These are phyloP conservation scores for Poa annua DNA, from an alignment of 176 grass and related monocot species.

Conservation along the genomic window DNA sequence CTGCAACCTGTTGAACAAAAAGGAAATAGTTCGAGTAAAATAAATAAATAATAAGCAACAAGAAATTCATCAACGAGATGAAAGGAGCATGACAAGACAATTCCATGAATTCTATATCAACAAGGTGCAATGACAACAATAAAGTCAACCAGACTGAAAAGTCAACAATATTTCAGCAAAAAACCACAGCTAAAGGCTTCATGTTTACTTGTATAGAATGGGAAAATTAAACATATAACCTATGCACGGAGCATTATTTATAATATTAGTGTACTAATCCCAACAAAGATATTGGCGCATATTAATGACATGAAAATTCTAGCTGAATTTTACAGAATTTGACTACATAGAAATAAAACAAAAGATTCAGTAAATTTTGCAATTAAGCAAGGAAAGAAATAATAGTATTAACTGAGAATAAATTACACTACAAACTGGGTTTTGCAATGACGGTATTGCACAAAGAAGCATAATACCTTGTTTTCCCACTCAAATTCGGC, in stretches of 20 bases:
- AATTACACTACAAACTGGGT: not conserved
- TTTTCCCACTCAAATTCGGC: not conserved
- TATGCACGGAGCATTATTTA: not conserved
- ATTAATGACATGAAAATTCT: not conserved
- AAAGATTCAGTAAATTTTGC: conserved; percentile 6
- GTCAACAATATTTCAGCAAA: not conserved
- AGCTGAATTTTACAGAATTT: not conserved
- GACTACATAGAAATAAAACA: not conserved
- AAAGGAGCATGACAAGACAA: not conserved
- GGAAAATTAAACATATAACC: not conserved
- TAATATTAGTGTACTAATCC: not conserved
- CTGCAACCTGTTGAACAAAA: conserved; percentile 58
- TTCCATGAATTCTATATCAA: not conserved
- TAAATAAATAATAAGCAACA: not conserved
- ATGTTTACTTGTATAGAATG: not conserved
- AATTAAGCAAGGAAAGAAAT: not conserved
- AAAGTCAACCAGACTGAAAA: not conserved
- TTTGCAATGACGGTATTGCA: not conserved
- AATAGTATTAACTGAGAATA: not conserved
- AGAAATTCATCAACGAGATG: not conserved
- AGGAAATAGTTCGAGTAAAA: not conserved
- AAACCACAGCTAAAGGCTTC: not conserved
- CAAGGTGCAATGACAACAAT: not conserved
- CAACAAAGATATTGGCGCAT: not conserved
- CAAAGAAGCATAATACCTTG: not conserved